These are phyloP conservation scores for Castanea mollissima DNA, from an alignment of 306 rosid genomes.

Conservation along the genomic window DNA sequence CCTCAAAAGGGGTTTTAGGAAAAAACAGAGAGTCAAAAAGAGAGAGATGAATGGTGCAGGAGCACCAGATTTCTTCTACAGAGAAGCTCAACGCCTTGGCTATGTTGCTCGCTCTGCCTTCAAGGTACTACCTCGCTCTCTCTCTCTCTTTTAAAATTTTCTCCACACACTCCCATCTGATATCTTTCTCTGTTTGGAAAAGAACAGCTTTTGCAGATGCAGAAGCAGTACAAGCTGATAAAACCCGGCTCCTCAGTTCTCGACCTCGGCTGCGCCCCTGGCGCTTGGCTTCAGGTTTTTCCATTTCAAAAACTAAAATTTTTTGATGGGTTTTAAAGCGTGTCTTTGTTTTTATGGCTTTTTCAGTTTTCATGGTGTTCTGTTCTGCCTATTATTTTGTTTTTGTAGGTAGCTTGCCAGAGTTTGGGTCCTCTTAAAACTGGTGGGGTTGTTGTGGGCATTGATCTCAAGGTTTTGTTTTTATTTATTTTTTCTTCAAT, in stretches of 20 bases:
- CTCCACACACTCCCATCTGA: not conserved
- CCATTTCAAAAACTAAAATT: not conserved
- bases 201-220: conserved; percentile 76
- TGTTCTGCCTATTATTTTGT: not conserved
- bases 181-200: not conserved
- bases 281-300: conserved; percentile 85
- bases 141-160: not conserved
- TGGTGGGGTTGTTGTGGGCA: conserved; percentile 75
- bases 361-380: not conserved
- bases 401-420: conserved; percentile 73
- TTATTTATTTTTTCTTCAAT: not conserved
- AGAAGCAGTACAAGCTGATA: conserved; percentile 67
- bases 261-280: conserved; percentile 97
- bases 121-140: conserved; percentile 32
- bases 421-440: conserved; percentile 66
- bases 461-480: conserved; percentile 68
- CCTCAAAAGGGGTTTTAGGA: not conserved
- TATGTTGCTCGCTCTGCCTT: conserved; percentile 95
- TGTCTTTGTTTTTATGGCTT: not conserved
- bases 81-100: conserved; percentile 96
- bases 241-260: conserved; percentile 64
- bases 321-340: not conserved
- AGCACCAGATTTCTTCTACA: conserved; percentile 85
- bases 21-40: not conserved
- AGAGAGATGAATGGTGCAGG: conserved; percentile 63